Evolutionary conservation across 2,329 filamentous ascomycete genomes (phyloP), one percentile per base, ranked within the genome.

Genomic region (Pestalotiopsis sp.): DNA sequence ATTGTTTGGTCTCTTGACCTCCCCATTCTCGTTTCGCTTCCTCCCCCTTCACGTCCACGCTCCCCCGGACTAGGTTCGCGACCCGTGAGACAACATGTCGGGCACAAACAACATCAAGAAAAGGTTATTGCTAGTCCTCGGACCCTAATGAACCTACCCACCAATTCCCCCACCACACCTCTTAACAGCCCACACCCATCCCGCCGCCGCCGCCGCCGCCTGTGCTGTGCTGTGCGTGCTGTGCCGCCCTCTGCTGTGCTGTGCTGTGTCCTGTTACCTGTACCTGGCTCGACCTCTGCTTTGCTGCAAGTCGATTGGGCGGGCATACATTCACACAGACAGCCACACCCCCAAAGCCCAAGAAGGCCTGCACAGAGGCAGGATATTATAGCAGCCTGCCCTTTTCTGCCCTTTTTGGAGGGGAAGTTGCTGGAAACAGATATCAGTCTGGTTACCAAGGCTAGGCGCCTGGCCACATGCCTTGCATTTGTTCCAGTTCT

Each of bases 351-450:
- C 27, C 27, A 31, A 31, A 31, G 7, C 64, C 56, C 45, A 52
- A 52, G 20, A 23, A 61, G 20, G 59, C 31, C 31, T 36, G 25
- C 27, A 61, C n/a, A 61, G 25, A 36, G 31, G 25, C 36, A 31
- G 6, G 6, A 31, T 31, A 31, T 31, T 61, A n/a, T 4, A 36
- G 36, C 59, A 36, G 59, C 31, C 68, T 71, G 63, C 68, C 68
- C 68, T 67, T 62, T 64, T 68, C 65, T 58, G 67, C 60, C 66
- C 66, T 69, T 73, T 72, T 74, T 31, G 27, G 27, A 31, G 27
- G 70, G 73, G 73, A 70, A 74, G 71, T 72, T 68, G 71, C 73
- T 71, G 72, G 71, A 71, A 68, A 67, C 70, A 70, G 68, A 68
- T 68, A 69, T 70, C 66, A 45, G 40, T 62, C 41, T 36, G 38